Evolutionary conservation across 345 rosid genomes (phyloP), one percentile per base, ranked within the genome.

Genomic region (Lenwebbia sp.): DNA sequence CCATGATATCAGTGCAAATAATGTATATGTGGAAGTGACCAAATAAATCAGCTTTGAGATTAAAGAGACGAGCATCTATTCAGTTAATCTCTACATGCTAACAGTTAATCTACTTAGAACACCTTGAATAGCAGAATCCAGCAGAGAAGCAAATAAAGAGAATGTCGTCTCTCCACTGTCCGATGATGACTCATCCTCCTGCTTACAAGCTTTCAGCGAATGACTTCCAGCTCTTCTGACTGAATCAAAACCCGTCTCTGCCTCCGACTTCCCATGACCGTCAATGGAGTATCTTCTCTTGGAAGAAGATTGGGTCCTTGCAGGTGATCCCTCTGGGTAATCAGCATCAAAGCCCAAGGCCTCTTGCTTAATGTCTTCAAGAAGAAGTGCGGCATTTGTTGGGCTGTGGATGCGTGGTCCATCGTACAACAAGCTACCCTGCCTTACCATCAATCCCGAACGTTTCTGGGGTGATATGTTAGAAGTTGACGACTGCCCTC

Each of bases 41-140:
- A 41, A 19, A 40, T 21, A 70, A 74, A 33, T 28, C 44, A 85
- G 15, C 28, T 30, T 53, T 41, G 47, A 49, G 19, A 23, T 60
- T 40, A 41, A 60, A 56, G 53, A 44, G 17, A 44, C 26, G 10
- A 84, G 52, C 76, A 57, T 56, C 78, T 70, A 57, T 56, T 41
- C 75, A 84, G 26, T 40, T 40, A 25, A 40, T 57, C 41, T 41
- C 25, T 50, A 70, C 58, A 51, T n/a, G 54, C 49, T 41, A 70
- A 70, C 53, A 52, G 51, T 25, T 52, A 41, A 85, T 47, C 54
- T 83, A 78, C 56, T 60, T 76, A 83, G 55, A 76, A 62, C 82
- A 97, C 99, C 99, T 94, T 95, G 98, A 92, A 93, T 91, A 58
- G 99, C 90, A 86, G 98, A 95, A 93, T 95, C 99, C 85, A 95